Evolutionary conservation across 768 basidiomycete genomes (phyloP), one percentile per base, ranked within the genome.

Genomic region (Plicaturopsis crispa): DNA sequence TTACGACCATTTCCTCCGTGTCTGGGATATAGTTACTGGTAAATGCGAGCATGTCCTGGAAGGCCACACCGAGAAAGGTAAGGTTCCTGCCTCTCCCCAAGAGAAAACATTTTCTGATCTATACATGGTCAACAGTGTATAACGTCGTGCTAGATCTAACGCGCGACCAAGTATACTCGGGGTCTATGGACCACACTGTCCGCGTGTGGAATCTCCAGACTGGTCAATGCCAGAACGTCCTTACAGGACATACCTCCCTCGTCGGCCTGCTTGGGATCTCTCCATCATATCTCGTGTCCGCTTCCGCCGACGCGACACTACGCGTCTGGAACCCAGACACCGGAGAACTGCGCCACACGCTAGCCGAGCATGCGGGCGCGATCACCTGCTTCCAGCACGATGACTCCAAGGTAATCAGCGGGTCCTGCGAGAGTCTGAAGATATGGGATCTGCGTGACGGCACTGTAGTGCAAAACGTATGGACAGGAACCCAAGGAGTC

Each of bases 301-400:
- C 92, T 4, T 93, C 96, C 0, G 96, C 96, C 14, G 94, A 99
- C 56, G 90, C 90, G 17, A 94, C 92, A 0, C 66, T 99, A 6
- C 81, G 93, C 6, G 76, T 98, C 31, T 98, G 94, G 94, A 84
- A 98, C 52, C 87, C 92, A 2, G 78, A 82, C 24, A 77, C 77
- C 1, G 89, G 90, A 39, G 79, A 80, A 41, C 69, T 88, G 21
- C 78, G 75, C 26, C 84, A 92, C 48, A 80, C 83, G 0, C 75
- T 99, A 21, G 80, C 83, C 3, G 90, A 87, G 1, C 94, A 98
- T 57, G 84, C 84, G 5, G 93, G 92, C 17, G 92, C 94, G 13
- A 98, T 99, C 48, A 98, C 96, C 13, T 99, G 94, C 63, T 97
- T 98, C 72, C 91, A 94, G 59, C 92, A 96, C 48, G 94, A 98